A percentile compares a stretch with the other conserved stretches of the same genome.
phyloP scores from a whole-genome alignment of 768 basidiomycete species.

The Amanita thiersii region DNA sequence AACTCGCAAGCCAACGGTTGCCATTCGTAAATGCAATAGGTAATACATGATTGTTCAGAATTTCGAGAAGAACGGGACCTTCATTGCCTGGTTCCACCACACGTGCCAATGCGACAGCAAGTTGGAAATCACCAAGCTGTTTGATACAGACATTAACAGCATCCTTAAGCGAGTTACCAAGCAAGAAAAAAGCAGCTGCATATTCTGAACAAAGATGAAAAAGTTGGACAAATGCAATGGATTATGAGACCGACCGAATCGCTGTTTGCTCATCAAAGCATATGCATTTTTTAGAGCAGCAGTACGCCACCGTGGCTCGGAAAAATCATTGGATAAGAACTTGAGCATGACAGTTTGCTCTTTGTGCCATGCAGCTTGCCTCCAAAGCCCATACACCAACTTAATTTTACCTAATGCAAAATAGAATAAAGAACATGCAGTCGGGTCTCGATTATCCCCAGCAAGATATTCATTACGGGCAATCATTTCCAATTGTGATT shows the following conservation, averaged over 20 bases:
- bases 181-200: constrained; percentile 96
- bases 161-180: constrained; percentile 83
- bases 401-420: constrained; percentile 91
- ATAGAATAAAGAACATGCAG: constrained; percentile 83
- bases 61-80: constrained; percentile 64
- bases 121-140: constrained; percentile 83
- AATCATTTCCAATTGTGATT: constrained; percentile 74
- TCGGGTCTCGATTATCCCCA: constrained; percentile 83
- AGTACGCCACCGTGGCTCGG: constrained; percentile 75
- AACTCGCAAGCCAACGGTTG: constrained; percentile 89
- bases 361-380: constrained; percentile 89
- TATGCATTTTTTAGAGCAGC: constrained; percentile 97
- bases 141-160: constrained; percentile 86
- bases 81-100: constrained; percentile 77
- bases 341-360: constrained; percentile 87
- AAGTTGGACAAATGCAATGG: constrained; percentile 7
- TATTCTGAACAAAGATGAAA: constrained; percentile 54
- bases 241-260: constrained; percentile 60
- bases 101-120: constrained; percentile 82
- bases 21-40: constrained; percentile 82
- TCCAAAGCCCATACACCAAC: constrained; percentile 91
- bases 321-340: constrained; percentile 88
- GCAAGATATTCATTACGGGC: constrained; percentile 92
- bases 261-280: constrained; percentile 81
- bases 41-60: constrained; percentile 69